Conservation (phyloP, 108 stramenopile genomes). For the Conticribra guillardii region DNA sequence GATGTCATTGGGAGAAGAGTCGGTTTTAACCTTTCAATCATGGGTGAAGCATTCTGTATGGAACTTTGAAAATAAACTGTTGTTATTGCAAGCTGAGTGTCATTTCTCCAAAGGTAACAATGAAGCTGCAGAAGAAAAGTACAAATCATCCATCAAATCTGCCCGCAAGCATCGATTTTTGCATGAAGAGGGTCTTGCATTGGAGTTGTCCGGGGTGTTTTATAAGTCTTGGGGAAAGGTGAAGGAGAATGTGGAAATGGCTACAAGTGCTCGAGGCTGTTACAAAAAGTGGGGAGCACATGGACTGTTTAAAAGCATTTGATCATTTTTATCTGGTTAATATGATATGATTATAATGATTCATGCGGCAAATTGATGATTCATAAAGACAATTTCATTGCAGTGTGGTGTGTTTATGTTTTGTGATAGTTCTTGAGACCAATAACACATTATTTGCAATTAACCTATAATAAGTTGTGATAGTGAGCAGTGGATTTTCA, state of each 20-base stretch:
- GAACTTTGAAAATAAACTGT: slow-evolving; percentile 13
- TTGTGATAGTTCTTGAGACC: no score
- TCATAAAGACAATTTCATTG: no score
- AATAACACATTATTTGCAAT: no score
- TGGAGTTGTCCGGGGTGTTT: background rate
- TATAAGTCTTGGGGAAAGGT: background rate
- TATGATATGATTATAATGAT: no score
- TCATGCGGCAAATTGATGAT: no score
- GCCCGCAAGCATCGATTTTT: background rate
- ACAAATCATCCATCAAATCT: background rate
- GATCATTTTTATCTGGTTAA: no score
- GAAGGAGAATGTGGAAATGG: background rate
- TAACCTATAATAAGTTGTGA: no score
- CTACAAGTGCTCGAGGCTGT: background rate
- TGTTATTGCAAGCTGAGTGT: background rate
- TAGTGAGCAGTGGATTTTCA: no score
- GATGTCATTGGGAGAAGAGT: background rate
- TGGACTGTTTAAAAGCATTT: background rate
- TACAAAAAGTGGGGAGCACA: slow-evolving; percentile 11
- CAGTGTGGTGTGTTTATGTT: no score
- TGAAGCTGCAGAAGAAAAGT: background rate
- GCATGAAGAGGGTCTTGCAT: slow-evolving; percentile 10
- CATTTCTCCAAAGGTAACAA: background rate
- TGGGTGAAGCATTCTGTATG: slow-evolving; percentile 4
- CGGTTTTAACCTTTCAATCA: background rate